Conservation (phyloP, 441 rosid species). For the Gossypium lobatum region DNA sequence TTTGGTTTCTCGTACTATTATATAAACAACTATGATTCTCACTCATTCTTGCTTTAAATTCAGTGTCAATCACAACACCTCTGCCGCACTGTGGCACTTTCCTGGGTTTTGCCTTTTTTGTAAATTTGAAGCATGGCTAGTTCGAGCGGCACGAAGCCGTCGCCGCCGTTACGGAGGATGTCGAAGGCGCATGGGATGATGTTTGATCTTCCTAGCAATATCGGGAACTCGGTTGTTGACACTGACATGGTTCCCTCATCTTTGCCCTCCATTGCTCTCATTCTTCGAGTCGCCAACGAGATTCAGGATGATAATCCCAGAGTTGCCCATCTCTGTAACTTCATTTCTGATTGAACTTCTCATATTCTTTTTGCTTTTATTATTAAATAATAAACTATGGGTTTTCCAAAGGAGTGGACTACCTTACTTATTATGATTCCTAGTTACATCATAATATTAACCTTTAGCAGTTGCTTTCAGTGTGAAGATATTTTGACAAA, state of each 20-base stretch:
- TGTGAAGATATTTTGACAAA: background rate
- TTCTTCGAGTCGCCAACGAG: constrained; percentile 81
- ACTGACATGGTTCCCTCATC: constrained; percentile 76
- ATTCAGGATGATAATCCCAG: constrained; percentile 60
- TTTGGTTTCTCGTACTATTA: background rate
- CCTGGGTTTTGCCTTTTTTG: background rate
- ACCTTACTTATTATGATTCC: background rate
- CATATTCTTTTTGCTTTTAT: background rate
- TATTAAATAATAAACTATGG: background rate
- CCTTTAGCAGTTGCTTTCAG: background rate
- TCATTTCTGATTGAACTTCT: background rate
- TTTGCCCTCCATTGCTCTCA: constrained; percentile 63
- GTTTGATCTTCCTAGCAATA: constrained; percentile 33
- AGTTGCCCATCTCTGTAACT: constrained; percentile 70
- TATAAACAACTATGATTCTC: background rate
- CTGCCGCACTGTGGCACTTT: background rate
- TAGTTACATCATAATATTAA: background rate
- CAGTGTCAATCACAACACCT: background rate
- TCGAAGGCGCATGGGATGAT: constrained; percentile 58
- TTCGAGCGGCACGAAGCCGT: constrained; percentile 14
- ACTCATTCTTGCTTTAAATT: background rate
- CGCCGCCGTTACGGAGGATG: constrained; percentile 45
- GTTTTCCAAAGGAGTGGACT: background rate
- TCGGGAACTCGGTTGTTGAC: constrained; percentile 55
- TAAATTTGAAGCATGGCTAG: constrained; percentile 10